These are phyloP conservation scores for Erigeron canadensis DNA, from an alignment of 129 eudicot species.

Conservation along the genomic window DNA sequence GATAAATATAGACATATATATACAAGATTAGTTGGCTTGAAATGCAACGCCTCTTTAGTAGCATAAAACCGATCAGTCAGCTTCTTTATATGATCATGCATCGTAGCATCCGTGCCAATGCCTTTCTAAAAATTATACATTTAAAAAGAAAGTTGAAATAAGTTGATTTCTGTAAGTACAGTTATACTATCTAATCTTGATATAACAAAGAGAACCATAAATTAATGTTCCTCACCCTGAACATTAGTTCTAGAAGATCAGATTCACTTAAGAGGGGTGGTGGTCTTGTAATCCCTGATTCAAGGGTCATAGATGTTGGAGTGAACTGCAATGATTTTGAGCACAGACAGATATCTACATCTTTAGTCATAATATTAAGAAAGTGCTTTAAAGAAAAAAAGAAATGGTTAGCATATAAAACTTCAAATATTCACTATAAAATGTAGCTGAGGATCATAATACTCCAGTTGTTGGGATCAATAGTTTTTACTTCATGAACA, in stretches of 20 bases:
- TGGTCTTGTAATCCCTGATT: conserved; percentile 86
- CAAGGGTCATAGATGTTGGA: conserved; percentile 88
- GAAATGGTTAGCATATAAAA: background rate
- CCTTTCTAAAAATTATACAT: conserved; percentile 55
- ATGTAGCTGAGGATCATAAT: background rate
- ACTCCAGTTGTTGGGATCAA: conserved; percentile 4
- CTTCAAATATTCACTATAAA: background rate
- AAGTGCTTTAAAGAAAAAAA: conserved; percentile 16
- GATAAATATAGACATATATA: conserved; percentile 8
- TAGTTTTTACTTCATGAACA: background rate
- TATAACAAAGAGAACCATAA: background rate
- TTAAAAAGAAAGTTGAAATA: background rate
- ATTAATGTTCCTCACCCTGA: conserved; percentile 54
- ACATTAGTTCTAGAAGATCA: conserved; percentile 89
- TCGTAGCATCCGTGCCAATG: conserved; percentile 98
- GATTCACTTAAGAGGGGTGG: conserved; percentile 98
- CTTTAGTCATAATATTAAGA: conserved; percentile 19
- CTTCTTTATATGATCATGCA: conserved; percentile 99
- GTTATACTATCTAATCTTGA: background rate
- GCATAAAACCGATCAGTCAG: conserved; percentile 96
- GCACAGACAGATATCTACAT: conserved; percentile 15
- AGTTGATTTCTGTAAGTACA: conserved; percentile 1
- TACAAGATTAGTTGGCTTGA: conserved; percentile 94
- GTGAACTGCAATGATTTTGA: conserved; percentile 58
- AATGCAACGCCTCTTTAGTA: conserved; percentile 75